Conservation (phyloP, 495 filamentous ascomycete species). For the Acidomyces sp. region DNA sequence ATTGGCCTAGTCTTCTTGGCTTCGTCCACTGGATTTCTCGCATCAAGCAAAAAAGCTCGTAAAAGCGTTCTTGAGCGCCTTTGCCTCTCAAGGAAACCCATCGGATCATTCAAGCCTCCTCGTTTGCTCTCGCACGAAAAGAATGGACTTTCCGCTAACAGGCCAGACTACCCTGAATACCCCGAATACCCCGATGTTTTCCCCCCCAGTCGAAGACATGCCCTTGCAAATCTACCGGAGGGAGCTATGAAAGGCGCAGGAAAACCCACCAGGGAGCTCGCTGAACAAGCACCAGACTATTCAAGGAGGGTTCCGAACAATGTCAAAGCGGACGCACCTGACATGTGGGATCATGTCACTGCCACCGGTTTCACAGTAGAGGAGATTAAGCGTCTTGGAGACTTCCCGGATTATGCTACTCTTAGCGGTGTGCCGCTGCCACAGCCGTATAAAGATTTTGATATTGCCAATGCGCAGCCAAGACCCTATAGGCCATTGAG, state of each 20-base stretch:
- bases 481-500: conserved; percentile 55
- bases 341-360: conserved; percentile 29
- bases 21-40: background rate
- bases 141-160: conserved; percentile 19
- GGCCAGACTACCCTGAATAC: conserved; percentile 21
- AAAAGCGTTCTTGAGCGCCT: conserved; percentile 12
- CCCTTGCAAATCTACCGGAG: conserved; percentile 30
- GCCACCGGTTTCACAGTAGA: conserved; percentile 49
- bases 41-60: conserved; percentile 6
- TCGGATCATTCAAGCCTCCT: conserved; percentile 39
- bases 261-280: conserved; percentile 15
- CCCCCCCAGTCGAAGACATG: conserved; percentile 43
- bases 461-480: conserved; percentile 28
- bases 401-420: conserved; percentile 71
- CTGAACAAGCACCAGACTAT: conserved; percentile 18
- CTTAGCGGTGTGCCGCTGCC: conserved; percentile 72
- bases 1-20: conserved; percentile 2
- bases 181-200: conserved; percentile 38
- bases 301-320: conserved; percentile 20
- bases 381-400: conserved; percentile 61
- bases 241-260: conserved; percentile 18
- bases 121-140: conserved; percentile 44
- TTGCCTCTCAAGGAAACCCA: conserved; percentile 18
- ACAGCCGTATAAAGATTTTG: conserved; percentile 46
- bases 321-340: conserved; percentile 12